Evolutionary conservation across 2,329 filamentous ascomycete species (phyloP), one percentile per base, ranked within the genome.

Genomic region (Arthroderma sp.): DNA sequence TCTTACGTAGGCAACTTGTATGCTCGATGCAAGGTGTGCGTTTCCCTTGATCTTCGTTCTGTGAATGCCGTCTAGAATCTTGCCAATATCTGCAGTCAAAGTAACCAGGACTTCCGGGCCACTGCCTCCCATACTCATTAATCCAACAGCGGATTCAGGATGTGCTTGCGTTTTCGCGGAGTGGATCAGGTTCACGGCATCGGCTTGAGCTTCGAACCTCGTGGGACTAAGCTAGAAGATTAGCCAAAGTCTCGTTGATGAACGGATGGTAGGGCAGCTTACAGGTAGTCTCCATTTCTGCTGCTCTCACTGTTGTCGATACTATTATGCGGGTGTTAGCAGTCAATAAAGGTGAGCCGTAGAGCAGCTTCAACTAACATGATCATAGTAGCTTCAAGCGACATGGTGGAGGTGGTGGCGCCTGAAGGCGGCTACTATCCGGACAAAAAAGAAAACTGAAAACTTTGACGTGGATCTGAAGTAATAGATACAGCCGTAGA

Each of bases 281-380:
- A 78, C 75, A 80, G 72, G 62, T 83, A 83, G 66, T 98, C 91
- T 62, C 93, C 91, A 69, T 98, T 98, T 63, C 91, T 81, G 73
- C 86, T 94, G 71, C 84, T 88, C 73, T 98, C 91, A 73, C 88
- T 95, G 75, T 96, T 98, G 77, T 98, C 91, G 60, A 96, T 86
- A 65, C 78, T 81, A 56, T 49, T 47, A 15, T 29, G 45, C 52
- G 43, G 46, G 43, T 34, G 53, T 59, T 51, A 57, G 56, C 45
- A 46, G 43, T n/a, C 48, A 38, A 28, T 46, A 29, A 34, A 31
- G 41, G 36, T 31, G 34, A 28, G 9, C 28, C 29, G n/a, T n/a
- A 42, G 30, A 27, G 34, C 42, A 28, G 34, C 8, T 34, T 30
- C 29, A 50, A 62, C 65, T 46, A 51, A 68, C 75, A 96, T 81